A percentile compares a stretch with the other conserved stretches of the same genome.
Evolutionary conservation across 2,329 filamentous ascomycete species (phyloP).

Genomic region (Akanthomyces dipterigenus): DNA sequence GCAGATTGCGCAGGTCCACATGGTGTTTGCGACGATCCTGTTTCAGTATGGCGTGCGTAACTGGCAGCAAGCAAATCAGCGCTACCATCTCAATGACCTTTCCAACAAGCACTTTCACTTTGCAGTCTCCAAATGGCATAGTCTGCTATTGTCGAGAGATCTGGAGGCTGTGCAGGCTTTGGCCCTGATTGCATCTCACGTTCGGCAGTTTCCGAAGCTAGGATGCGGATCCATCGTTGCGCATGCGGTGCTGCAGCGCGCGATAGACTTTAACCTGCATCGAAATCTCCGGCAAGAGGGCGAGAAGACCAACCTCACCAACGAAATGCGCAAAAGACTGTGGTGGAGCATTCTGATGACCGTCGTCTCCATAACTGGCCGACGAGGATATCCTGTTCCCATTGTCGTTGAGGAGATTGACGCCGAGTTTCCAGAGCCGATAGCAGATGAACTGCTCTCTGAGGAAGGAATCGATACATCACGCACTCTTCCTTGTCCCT

Average conservation of each 20-base stretch:
- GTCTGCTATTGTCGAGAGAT: constrained; percentile 55
- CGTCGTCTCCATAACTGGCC: constrained; percentile 63
- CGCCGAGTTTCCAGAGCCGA: constrained; percentile 64
- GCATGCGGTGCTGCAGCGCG: constrained; percentile 57
- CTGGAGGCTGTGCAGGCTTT: constrained; percentile 67
- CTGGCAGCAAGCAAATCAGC: constrained; percentile 45
- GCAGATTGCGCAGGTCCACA: constrained; percentile 66
- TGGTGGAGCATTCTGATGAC: constrained; percentile 69
- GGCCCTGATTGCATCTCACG: constrained; percentile 63
- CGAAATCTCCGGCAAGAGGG: constrained; percentile 52
- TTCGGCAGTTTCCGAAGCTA: constrained; percentile 73
- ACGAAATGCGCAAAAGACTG: constrained; percentile 69
- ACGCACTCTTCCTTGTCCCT: constrained; percentile 54
- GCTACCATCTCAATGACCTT: constrained; percentile 50
- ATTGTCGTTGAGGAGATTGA: constrained; percentile 71
- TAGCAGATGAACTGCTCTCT: constrained; percentile 64
- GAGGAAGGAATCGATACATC: constrained; percentile 56
- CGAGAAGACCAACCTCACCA: constrained; percentile 50
- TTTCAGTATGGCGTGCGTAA: constrained; percentile 73
- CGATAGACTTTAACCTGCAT: constrained; percentile 70
- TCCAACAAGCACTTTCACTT: constrained; percentile 78
- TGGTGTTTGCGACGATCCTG: constrained; percentile 72
- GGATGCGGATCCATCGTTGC: constrained; percentile 65
- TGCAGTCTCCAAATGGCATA: constrained; percentile 59
- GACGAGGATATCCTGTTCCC: constrained; percentile 70